phyloP scores from a whole-genome alignment of 768 basidiomycete species.

The Neoboletus magnificus region DNA sequence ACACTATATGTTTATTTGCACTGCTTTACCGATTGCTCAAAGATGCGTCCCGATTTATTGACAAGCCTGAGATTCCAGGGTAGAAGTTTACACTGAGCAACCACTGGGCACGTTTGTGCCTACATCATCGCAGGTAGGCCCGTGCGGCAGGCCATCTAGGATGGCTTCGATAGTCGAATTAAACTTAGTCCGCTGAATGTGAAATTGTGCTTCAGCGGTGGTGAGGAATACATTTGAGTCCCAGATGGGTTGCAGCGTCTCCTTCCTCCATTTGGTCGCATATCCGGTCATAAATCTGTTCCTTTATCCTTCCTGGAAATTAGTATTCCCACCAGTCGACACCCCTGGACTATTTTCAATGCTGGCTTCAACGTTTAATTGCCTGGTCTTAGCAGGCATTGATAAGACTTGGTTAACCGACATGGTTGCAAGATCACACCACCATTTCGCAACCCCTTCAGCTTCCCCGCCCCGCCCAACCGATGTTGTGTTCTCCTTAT shows the following conservation, averaged over 20 bases:
- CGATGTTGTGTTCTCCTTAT: constrained; percentile 6
- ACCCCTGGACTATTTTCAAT: constrained; percentile 8
- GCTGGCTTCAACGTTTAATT: not conserved
- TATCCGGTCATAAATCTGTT: not conserved
- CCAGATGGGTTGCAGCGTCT: not conserved
- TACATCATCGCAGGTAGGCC: not conserved
- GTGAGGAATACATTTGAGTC: not conserved
- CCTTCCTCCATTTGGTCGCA: not conserved
- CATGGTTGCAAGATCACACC: not conserved
- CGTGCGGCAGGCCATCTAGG: not conserved
- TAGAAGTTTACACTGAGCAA: no score
- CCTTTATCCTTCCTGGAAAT: not conserved
- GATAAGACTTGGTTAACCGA: constrained; percentile 1
- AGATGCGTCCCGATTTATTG: not conserved
- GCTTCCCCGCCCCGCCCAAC: not conserved
- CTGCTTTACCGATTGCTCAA: not conserved
- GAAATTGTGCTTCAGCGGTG: not conserved
- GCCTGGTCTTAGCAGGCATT: not conserved
- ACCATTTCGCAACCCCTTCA: constrained; percentile 4
- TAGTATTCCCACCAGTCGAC: constrained; percentile 1
- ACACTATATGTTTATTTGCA: not conserved
- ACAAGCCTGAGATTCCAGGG: constrained; percentile 15
- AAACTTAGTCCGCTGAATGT: not conserved
- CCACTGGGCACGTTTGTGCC: not conserved
- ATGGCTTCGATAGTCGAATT: not conserved